phyloP scores from a whole-genome alignment of 2,329 filamentous ascomycete genomes.

The Pseudogymnoascus verrucosus region DNA sequence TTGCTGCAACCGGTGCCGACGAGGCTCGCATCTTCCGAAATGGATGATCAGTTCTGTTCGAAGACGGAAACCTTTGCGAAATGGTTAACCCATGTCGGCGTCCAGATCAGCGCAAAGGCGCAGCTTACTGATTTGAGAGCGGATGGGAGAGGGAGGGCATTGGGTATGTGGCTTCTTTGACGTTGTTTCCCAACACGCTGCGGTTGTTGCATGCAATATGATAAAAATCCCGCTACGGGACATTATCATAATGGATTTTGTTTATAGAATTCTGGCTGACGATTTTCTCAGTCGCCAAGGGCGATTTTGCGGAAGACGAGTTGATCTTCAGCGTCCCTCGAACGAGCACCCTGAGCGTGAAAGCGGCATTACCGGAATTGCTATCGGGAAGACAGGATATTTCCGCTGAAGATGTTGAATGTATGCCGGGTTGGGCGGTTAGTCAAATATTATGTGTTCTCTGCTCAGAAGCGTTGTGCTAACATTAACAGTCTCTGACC shows the following conservation, averaged over 20 bases:
- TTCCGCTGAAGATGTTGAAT: constrained; percentile 31
- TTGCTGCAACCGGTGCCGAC: neutral
- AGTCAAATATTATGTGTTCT: neutral
- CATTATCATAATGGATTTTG: constrained; percentile 6
- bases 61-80: constrained; percentile 44
- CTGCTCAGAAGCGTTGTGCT: constrained; percentile 11
- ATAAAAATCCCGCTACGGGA: neutral
- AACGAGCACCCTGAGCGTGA: constrained; percentile 48
- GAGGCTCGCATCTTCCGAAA: neutral
- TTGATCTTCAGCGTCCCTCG: constrained; percentile 58
- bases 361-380: constrained; percentile 46
- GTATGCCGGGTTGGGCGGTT: constrained; percentile 40
- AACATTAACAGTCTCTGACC: constrained; percentile 21
- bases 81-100: constrained; percentile 48
- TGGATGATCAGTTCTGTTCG: constrained; percentile 14
- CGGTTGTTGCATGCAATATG: neutral
- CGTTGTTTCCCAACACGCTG: constrained; percentile 14
- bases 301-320: constrained; percentile 53
- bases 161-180: constrained; percentile 42
- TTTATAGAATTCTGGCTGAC: constrained; percentile 11
- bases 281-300: constrained; percentile 43
- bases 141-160: constrained; percentile 50
- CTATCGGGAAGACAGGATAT: constrained; percentile 21
- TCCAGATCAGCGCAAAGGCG: constrained; percentile 50
- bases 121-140: constrained; percentile 48